Evolutionary conservation across 495 filamentous ascomycete species (phyloP).

Genomic region (Lasiosphaeriaceae sp.): DNA sequence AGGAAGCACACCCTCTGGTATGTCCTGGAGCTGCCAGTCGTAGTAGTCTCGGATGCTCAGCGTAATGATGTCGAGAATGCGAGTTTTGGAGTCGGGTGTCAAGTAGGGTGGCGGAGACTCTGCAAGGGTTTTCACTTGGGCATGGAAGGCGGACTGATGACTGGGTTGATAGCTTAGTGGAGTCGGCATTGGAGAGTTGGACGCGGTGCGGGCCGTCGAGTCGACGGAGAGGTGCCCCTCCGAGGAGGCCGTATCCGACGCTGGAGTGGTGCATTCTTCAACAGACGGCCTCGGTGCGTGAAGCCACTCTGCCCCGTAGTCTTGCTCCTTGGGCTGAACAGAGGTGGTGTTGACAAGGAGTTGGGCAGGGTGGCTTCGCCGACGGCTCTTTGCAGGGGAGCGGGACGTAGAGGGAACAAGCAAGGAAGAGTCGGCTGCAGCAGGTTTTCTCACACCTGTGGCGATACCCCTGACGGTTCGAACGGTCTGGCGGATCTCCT

Average conservation of each 20-base stretch:
- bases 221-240: slow-evolving; percentile 10
- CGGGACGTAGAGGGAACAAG: background rate
- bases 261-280: slow-evolving; percentile 11
- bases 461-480: slow-evolving; percentile 18
- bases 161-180: slow-evolving; percentile 17
- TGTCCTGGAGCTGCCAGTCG: slow-evolving; percentile 28
- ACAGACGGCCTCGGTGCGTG: background rate
- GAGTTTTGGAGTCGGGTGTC: slow-evolving; percentile 15
- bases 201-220: background rate
- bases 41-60: slow-evolving; percentile 26
- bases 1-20: slow-evolving; percentile 24
- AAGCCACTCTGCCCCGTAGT: too few species aligned
- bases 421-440: background rate
- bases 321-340: too few species aligned
- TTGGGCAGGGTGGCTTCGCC: background rate
- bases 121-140: slow-evolving; percentile 19
- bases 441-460: slow-evolving; percentile 8
- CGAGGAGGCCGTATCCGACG: slow-evolving; percentile 10
- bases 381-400: background rate
- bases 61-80: slow-evolving; percentile 23
- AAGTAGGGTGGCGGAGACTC: slow-evolving; percentile 18
- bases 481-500: slow-evolving; percentile 21
- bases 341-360: background rate
- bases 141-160: too few species aligned
- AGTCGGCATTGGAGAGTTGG: slow-evolving; percentile 13